These are phyloP conservation scores for Alternaria panax DNA, from an alignment of 2,329 filamentous ascomycete genomes.

Conservation along the genomic window DNA sequence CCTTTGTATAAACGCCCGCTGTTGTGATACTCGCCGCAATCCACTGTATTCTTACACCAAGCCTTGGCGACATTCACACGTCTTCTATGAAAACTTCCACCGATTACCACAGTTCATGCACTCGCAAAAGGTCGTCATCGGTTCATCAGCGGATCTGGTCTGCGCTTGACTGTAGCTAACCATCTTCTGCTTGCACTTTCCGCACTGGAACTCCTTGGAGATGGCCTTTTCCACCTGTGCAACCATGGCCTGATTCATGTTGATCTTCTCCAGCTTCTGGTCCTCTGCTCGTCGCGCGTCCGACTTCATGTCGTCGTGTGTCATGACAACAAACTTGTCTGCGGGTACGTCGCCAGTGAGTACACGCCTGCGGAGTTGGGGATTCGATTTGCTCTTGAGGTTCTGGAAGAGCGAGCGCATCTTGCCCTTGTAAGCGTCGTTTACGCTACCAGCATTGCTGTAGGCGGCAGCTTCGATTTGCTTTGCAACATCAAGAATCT, in stretches of 20 bases:
- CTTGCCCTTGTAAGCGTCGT: slow-evolving; percentile 81
- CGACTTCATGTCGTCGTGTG: slow-evolving; percentile 88
- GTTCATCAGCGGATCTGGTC: slow-evolving; percentile 94
- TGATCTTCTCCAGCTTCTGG: slow-evolving; percentile 80
- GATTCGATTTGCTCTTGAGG: slow-evolving; percentile 90
- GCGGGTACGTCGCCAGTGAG: slow-evolving; percentile 75
- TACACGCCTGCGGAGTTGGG: slow-evolving; percentile 76
- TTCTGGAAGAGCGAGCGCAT: slow-evolving; percentile 93
- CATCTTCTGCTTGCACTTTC: slow-evolving; percentile 91
- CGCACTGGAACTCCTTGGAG: slow-evolving; percentile 84
- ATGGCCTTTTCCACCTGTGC: slow-evolving; percentile 91
- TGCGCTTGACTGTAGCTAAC: slow-evolving; percentile 97
- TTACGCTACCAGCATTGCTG: slow-evolving; percentile 72
- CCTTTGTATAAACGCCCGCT: slow-evolving; percentile 15
- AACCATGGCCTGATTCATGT: slow-evolving; percentile 97
- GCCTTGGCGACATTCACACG: not conserved
- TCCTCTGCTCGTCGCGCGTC: slow-evolving; percentile 81
- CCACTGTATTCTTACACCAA: slow-evolving; percentile 5
- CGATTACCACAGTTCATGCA: slow-evolving; percentile 60
- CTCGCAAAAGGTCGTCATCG: slow-evolving; percentile 67
- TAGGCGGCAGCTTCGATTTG: slow-evolving; percentile 81
- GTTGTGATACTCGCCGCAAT: slow-evolving; percentile 2
- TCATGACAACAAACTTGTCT: slow-evolving; percentile 82
- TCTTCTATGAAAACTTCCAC: slow-evolving; percentile 56
- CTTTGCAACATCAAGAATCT: slow-evolving; percentile 70